Base-by-base conservation (phyloP, 2,329 filamentous ascomycete species). In the Trematosphaeria pertusa region DNA sequence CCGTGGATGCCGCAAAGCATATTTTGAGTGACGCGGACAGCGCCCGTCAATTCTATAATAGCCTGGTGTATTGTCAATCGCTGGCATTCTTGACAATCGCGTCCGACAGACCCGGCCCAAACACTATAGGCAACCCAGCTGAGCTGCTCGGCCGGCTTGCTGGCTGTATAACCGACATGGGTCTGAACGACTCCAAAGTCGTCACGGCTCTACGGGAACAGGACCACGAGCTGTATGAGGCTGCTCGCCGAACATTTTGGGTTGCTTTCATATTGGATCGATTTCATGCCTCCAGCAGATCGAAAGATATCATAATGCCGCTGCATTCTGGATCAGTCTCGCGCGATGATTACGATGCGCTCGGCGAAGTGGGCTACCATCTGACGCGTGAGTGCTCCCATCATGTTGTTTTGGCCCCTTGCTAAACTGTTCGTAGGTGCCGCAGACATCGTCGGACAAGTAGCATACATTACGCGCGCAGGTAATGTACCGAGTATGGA, bases 181-280 rank as follows among this genome's bases (percentile, higher is more conserved):
- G 65, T 4, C 48, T 72, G 22, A 70, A 72, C 33, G 64, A 70
- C 46, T 43, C 58, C 3, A 62, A 64, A 24, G 55, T 56, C 1
- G 37, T 71, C 14, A 43, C 43, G 10, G 38, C 39, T 11, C 37
- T 71, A 7, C 62, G 63, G 36, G 62, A 70, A 9, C 66, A 69
- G 37, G 65, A 69, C 26, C 45, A 50, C 20, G 67, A 72, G 14
- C 36, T 53, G 6, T 68, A 60, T 20, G 56, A 69, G 7, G 54
- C 59, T 17, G 57, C 67, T 21, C 63, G 70, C 2, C 69, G 68
- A 37, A 58, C 69, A 2, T 72, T 71, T 42, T 72, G 69, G 69
- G 56, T 64, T 26, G 54, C 67, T 1, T 64, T 72, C 38, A 69
- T 71, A 21, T 32, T 72, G n/a, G 70, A 72, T 37, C 65, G 68